These are phyloP conservation scores for Dioscorea alata DNA, from an alignment of 106 monocot species.

Conservation along the genomic window DNA sequence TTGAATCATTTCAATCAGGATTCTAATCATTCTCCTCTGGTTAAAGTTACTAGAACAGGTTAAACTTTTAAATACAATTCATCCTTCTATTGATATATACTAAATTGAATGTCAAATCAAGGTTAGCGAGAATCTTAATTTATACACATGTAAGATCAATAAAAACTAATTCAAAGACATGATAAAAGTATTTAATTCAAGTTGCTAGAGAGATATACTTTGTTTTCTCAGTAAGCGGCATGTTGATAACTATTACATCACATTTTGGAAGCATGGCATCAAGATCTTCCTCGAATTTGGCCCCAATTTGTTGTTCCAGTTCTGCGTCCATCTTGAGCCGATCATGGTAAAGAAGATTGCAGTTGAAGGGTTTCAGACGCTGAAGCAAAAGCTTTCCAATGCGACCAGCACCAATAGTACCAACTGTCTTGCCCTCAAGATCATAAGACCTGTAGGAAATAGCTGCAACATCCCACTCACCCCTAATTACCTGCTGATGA, in stretches of 20 bases:
- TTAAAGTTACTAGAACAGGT: too few species aligned
- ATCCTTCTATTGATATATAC: too few species aligned
- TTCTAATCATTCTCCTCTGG: too few species aligned
- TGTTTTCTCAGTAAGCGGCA: constrained; percentile 91
- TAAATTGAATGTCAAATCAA: too few species aligned
- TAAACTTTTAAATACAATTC: too few species aligned
- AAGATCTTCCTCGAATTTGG: constrained; percentile 88
- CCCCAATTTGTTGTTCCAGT: constrained; percentile 70
- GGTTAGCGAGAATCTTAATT: too few species aligned
- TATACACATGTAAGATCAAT: too few species aligned
- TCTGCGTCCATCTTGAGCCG: constrained; percentile 66
- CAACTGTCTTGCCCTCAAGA: constrained; percentile 91
- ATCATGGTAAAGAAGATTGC: constrained; percentile 87
- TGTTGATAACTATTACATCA: constrained; percentile 83
- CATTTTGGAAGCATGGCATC: constrained; percentile 95
- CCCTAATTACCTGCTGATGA: constrained; percentile 72
- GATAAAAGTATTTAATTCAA: too few species aligned
- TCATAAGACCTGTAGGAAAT: constrained; percentile 87
- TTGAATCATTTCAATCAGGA: too few species aligned
- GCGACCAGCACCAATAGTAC: constrained; percentile 87
- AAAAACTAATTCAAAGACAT: too few species aligned
- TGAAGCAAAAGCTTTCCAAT: constrained; percentile 87
- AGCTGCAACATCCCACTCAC: constrained; percentile 92
- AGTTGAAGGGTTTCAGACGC: constrained; percentile 85
- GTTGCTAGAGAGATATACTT: constrained; percentile 22